Percentiles rank a stretch among this genome's conserved stretches.
These are phyloP conservation scores for Fusarium floridanum DNA, from an alignment of 2,329 filamentous ascomycete species.

Conservation along the genomic window DNA sequence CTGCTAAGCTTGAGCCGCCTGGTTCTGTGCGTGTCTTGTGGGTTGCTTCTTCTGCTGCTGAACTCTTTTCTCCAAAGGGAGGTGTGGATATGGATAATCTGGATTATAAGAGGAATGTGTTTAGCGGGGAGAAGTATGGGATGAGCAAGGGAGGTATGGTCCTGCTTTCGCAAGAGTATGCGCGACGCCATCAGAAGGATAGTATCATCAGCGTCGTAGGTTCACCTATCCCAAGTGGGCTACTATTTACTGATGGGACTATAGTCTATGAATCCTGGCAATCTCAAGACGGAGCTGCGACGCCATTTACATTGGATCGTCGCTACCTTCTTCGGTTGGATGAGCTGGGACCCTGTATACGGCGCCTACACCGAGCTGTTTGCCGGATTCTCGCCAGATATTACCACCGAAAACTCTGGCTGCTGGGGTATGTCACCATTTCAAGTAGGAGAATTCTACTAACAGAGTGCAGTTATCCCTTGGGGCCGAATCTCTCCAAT, in stretches of 20 bases:
- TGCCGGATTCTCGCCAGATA: conserved; percentile 48
- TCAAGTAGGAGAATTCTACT: background rate
- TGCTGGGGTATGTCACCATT: conserved; percentile 5
- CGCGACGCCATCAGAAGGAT: conserved; percentile 33
- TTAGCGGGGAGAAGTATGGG: conserved; percentile 37
- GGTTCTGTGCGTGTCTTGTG: conserved; percentile 48
- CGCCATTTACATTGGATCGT: conserved; percentile 1
- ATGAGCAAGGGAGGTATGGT: conserved; percentile 46
- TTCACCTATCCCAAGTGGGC: too few relatives aligned
- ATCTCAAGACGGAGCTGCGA: conserved; percentile 21
- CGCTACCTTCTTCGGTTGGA: background rate
- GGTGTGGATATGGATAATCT: conserved; percentile 34
- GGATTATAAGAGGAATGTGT: conserved; percentile 33
- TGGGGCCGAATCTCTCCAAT: background rate
- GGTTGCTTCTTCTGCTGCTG: conserved; percentile 37
- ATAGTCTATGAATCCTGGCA: conserved; percentile 26
- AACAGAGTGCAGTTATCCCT: background rate
- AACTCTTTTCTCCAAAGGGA: background rate
- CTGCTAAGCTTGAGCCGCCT: conserved; percentile 46
- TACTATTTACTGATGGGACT: background rate
- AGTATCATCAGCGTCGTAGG: conserved; percentile 15
- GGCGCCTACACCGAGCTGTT: conserved; percentile 62
- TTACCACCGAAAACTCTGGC: conserved; percentile 16
- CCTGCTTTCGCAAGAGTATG: conserved; percentile 43
- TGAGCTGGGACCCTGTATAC: conserved; percentile 32